phyloP scores from a whole-genome alignment of 306 rosid genomes.

The Lathyrus tuberosus region DNA sequence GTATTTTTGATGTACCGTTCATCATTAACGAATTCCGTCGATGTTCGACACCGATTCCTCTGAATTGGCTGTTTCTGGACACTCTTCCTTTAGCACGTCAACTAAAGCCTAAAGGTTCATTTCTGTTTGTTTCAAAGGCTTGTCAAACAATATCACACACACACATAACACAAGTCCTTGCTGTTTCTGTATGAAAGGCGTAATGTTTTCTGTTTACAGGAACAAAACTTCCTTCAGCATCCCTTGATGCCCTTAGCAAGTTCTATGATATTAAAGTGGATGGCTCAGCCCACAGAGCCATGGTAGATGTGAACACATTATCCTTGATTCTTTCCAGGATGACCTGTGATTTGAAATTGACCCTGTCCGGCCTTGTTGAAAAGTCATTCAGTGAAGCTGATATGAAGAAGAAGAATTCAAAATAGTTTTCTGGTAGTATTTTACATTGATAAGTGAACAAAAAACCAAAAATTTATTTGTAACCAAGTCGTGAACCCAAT shows the following conservation, averaged over 20 bases:
- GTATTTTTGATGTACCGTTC: constrained; percentile 86
- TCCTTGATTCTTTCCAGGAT: constrained; percentile 63
- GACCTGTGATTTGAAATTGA: constrained; percentile 61
- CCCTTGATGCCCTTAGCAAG: constrained; percentile 62
- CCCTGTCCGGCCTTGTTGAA: constrained; percentile 55
- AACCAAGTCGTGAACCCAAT: constrained; percentile 13
- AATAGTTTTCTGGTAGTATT: constrained; percentile 45
- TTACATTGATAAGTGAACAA: constrained; percentile 25
- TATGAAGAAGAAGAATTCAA: constrained; percentile 63
- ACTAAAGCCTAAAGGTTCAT: constrained; percentile 62
- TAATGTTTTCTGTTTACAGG: constrained; percentile 53
- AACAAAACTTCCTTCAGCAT: constrained; percentile 39
- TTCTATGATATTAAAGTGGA: constrained; percentile 49
- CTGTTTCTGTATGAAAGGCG: constrained; percentile 30
- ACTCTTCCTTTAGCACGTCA: constrained; percentile 67
- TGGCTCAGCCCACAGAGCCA: constrained; percentile 86
- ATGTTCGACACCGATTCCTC: constrained; percentile 61
- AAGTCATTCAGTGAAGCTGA: constrained; percentile 64
- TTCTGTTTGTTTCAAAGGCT: constrained; percentile 23
- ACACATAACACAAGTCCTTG: neutral
- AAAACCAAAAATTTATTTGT: constrained; percentile 24
- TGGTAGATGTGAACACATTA: constrained; percentile 71
- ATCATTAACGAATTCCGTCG: constrained; percentile 66
- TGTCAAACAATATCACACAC: neutral
- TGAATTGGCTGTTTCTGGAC: constrained; percentile 71